phyloP scores from a whole-genome alignment of 2,329 filamentous ascomycete genomes.

The Nothophoma quercina region DNA sequence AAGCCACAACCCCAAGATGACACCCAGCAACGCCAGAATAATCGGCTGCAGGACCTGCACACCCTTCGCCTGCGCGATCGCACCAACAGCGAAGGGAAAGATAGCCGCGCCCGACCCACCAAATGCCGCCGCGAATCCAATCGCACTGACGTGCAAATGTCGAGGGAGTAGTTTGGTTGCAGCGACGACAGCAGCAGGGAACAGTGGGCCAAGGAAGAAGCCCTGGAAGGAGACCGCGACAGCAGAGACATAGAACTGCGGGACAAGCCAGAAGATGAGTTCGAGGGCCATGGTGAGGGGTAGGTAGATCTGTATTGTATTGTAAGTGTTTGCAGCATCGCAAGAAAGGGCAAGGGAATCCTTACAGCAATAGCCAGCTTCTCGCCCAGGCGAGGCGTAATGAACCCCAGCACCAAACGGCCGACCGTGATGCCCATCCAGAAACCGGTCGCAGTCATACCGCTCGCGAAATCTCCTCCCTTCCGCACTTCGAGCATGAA shows the following conservation, averaged over 20 bases:
- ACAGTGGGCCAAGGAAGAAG: slow-evolving; percentile 81
- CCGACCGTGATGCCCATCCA: slow-evolving; percentile 85
- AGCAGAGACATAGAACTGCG: slow-evolving; percentile 75
- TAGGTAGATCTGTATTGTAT: slow-evolving; percentile 64
- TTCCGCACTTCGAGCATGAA: slow-evolving; percentile 81
- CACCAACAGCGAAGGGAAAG: slow-evolving; percentile 71
- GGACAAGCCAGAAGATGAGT: slow-evolving; percentile 82
- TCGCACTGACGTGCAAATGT: slow-evolving; percentile 77
- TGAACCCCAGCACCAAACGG: slow-evolving; percentile 74
- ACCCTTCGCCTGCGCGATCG: slow-evolving; percentile 69
- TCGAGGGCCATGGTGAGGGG: slow-evolving; percentile 68
- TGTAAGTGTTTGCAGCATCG: slow-evolving; percentile 27
- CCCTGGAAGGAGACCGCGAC: slow-evolving; percentile 76
- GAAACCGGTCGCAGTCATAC: slow-evolving; percentile 80
- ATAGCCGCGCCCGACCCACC: slow-evolving; percentile 75
- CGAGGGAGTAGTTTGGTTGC: slow-evolving; percentile 77
- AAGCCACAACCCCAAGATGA: slow-evolving; percentile 62
- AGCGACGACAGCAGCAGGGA: slow-evolving; percentile 76
- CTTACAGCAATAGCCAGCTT: slow-evolving; percentile 61
- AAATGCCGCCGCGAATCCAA: slow-evolving; percentile 81
- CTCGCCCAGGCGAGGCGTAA: slow-evolving; percentile 77
- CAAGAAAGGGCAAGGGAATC: neutral
- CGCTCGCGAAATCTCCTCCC: slow-evolving; percentile 73
- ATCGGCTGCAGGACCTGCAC: slow-evolving; percentile 68
- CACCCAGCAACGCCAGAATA: slow-evolving; percentile 61